phyloP scores from a whole-genome alignment of 257 asterid genomes.

The Solanum chiquidenum region DNA sequence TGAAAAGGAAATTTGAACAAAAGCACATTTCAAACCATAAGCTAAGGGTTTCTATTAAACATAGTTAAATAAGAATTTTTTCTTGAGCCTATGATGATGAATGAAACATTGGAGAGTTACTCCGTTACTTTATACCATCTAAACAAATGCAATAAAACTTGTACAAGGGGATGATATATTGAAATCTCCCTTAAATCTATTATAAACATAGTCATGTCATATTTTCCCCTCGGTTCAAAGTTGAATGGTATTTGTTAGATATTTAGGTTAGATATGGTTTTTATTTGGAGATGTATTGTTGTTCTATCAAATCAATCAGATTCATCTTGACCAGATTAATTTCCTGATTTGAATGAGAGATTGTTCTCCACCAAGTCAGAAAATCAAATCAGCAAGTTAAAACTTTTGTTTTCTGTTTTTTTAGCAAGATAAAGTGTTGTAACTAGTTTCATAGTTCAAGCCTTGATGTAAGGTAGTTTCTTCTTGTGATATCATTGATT shows the following conservation, averaged over 20 bases:
- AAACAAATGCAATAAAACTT: not conserved
- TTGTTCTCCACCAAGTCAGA: not conserved
- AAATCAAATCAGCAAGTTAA: not conserved
- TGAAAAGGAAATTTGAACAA: conserved; percentile 12
- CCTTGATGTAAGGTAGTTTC: not conserved
- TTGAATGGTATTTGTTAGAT: not conserved
- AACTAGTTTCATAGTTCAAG: not conserved
- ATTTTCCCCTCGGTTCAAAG: not conserved
- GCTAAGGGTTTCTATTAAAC: not conserved
- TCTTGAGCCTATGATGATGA: not conserved
- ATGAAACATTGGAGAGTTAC: not conserved
- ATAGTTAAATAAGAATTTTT: not conserved
- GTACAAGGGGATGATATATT: not conserved
- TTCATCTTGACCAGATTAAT: not conserved
- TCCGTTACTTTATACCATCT: not conserved
- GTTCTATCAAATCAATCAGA: not conserved
- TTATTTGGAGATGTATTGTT: not conserved
- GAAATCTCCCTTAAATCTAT: not conserved
- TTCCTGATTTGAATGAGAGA: not conserved
- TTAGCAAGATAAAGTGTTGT: not conserved
- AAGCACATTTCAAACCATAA: not conserved
- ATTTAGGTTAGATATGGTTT: not conserved
- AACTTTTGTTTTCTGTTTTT: not conserved
- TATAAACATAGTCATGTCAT: not conserved
- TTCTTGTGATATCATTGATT: not conserved